Evolutionary conservation across 2,329 filamentous ascomycete species (phyloP).

Genomic region (Pseudovirgaria hyperparasitica): DNA sequence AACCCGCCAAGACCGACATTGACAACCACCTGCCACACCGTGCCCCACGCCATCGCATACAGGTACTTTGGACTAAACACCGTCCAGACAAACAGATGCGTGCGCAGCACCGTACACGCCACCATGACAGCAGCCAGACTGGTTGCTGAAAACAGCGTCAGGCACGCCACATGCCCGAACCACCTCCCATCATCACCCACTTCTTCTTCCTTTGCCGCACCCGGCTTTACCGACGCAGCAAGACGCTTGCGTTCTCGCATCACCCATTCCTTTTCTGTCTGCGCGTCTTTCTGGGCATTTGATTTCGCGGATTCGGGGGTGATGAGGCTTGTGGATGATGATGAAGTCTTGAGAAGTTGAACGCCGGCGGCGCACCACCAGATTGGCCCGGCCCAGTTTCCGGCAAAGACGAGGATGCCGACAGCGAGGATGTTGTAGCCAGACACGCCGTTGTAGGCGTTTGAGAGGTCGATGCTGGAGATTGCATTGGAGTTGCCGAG

Average conservation of each 20-base stretch:
- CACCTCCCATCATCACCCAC: constrained; percentile 1
- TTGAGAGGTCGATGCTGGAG: constrained; percentile 87
- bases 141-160: constrained; percentile 58
- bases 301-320: constrained; percentile 10
- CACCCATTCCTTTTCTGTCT: constrained; percentile 15
- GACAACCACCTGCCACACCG: constrained; percentile 61
- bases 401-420: constrained; percentile 68
- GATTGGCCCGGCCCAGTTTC: constrained; percentile 84
- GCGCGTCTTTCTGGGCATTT: constrained; percentile 6
- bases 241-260: constrained; percentile 16
- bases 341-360: constrained; percentile 32
- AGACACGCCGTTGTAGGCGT: constrained; percentile 83
- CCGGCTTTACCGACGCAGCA: constrained; percentile 8
- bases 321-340: constrained; percentile 8
- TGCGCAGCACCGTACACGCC: constrained; percentile 70
- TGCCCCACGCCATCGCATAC: constrained; percentile 78
- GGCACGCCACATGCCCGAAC: constrained; percentile 41
- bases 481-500: constrained; percentile 89
- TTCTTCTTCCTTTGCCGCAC: constrained; percentile 5
- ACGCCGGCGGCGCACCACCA: constrained; percentile 68
- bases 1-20: constrained; percentile 18
- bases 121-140: constrained; percentile 68
- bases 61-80: constrained; percentile 96
- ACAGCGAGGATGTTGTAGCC: constrained; percentile 73
- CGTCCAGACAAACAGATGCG: constrained; percentile 96